A percentile compares a stretch with the other conserved stretches of the same genome.
phyloP scores from a whole-genome alignment of 805 yeast species.

The Lipomyces orientalis region DNA sequence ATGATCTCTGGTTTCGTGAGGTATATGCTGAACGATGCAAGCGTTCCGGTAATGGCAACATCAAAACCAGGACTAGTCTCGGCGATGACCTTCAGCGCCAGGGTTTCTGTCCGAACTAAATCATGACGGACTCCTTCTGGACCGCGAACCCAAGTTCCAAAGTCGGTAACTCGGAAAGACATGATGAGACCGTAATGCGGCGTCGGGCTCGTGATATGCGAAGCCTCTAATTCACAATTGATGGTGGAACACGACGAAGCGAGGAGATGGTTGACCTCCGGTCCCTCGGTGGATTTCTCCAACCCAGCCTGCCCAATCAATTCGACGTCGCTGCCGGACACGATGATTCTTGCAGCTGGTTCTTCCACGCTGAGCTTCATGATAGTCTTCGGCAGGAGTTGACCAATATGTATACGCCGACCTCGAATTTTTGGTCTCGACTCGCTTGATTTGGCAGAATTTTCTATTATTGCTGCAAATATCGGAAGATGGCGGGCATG shows the following conservation, averaged over 20 bases:
- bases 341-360: constrained; percentile 45
- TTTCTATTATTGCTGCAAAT: constrained; percentile 37
- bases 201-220: constrained; percentile 38
- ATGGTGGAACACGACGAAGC: constrained; percentile 45
- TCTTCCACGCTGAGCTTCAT: constrained; percentile 45
- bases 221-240: constrained; percentile 43
- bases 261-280: constrained; percentile 42
- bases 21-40: constrained; percentile 26
- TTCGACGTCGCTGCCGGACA: constrained; percentile 28
- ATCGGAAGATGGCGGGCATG: constrained; percentile 46
- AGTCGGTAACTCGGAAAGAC: constrained; percentile 39
- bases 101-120: constrained; percentile 23
- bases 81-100: constrained; percentile 28
- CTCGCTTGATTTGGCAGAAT: constrained; percentile 21
- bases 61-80: constrained; percentile 33
- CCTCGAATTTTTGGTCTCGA: constrained; percentile 1
- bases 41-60: constrained; percentile 27
- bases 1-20: constrained; percentile 36
- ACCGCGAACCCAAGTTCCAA: constrained; percentile 28
- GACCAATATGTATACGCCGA: constrained; percentile 11
- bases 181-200: constrained; percentile 39
- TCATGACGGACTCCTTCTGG: constrained; percentile 18
- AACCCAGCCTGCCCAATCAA: background rate
- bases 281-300: constrained; percentile 5
- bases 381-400: constrained; percentile 40